Conservation (phyloP, 2,329 filamentous ascomycete genomes). For the Neopestalotiopsis rosae region DNA sequence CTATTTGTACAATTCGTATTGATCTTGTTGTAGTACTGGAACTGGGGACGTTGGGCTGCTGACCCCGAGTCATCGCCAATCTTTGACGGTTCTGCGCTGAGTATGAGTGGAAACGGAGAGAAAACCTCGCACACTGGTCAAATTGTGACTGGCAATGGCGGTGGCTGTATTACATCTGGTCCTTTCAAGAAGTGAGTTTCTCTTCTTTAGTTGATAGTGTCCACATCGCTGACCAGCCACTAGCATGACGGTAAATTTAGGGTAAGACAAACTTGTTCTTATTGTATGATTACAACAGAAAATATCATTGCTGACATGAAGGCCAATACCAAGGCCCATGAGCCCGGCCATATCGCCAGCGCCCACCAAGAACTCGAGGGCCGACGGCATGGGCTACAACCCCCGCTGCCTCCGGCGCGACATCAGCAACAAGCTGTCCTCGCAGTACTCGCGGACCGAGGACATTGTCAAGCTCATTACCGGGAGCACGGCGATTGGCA, state of each 20-base stretch:
- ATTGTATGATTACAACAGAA: no score
- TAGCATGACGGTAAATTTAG: constrained; percentile 35
- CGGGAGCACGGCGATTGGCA: constrained; percentile 33
- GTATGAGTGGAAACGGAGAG: constrained; percentile 46
- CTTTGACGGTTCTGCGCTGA: constrained; percentile 52
- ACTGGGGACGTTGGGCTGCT: constrained; percentile 47
- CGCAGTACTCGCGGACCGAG: constrained; percentile 25
- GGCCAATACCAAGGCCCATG: constrained; percentile 21
- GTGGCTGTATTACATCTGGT: constrained; percentile 52
- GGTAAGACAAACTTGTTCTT: constrained; percentile 16
- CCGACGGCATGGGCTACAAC: constrained; percentile 46
- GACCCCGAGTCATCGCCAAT: constrained; percentile 48
- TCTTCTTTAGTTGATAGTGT: not conserved
- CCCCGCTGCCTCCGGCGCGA: constrained; percentile 52
- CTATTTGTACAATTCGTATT: not conserved
- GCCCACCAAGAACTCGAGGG: constrained; percentile 34
- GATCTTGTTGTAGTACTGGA: constrained; percentile 40
- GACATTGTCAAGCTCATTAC: constrained; percentile 37
- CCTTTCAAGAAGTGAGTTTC: constrained; percentile 40
- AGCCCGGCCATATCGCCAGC: constrained; percentile 29
- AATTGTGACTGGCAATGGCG: constrained; percentile 46
- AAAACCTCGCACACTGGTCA: constrained; percentile 21
- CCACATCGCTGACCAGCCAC: not conserved
- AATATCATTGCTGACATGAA: not conserved
- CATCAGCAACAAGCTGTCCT: constrained; percentile 38